Percentiles rank a stretch among this genome's conserved stretches.
Conservation (phyloP, 306 rosid species). For the Quercus berberidifolia region DNA sequence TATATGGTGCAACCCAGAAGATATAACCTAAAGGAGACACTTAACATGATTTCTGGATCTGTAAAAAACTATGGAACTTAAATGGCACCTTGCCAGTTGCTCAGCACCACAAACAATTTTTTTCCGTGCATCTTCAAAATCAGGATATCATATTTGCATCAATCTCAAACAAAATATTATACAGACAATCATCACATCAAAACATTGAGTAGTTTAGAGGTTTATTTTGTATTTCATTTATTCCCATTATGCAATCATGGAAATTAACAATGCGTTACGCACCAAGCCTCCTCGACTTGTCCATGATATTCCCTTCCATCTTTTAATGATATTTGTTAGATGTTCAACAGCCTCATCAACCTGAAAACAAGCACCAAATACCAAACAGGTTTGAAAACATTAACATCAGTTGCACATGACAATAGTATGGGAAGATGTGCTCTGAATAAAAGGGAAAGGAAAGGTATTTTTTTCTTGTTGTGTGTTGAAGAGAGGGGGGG, state of each 20-base stretch:
- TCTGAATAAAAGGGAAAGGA: too few relatives aligned
- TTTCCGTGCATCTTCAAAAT: background rate
- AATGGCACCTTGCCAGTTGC: background rate
- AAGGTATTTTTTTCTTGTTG: too few relatives aligned
- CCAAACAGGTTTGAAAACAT: too few relatives aligned
- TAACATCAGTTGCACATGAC: too few relatives aligned
- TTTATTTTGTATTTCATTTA: background rate
- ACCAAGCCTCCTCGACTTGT: slow-evolving; percentile 89
- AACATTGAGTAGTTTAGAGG: background rate
- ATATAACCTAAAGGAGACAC: background rate
- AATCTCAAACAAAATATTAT: background rate
- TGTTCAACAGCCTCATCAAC: slow-evolving; percentile 50
- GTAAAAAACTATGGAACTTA: background rate
- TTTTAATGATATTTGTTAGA: slow-evolving; percentile 39
- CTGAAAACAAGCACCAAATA: slow-evolving; percentile 30
- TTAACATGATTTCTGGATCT: background rate
- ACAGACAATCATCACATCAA: background rate
- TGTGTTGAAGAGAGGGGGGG: too few relatives aligned
- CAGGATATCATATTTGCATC: background rate
- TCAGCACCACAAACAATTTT: background rate
- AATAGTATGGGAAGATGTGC: background rate
- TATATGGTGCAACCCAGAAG: background rate
- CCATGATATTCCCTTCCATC: slow-evolving; percentile 76
- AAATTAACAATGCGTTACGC: slow-evolving; percentile 18
- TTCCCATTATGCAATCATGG: background rate